Base-by-base conservation (phyloP, 345 rosid genomes). In the Gossypium raimondii region DNA sequence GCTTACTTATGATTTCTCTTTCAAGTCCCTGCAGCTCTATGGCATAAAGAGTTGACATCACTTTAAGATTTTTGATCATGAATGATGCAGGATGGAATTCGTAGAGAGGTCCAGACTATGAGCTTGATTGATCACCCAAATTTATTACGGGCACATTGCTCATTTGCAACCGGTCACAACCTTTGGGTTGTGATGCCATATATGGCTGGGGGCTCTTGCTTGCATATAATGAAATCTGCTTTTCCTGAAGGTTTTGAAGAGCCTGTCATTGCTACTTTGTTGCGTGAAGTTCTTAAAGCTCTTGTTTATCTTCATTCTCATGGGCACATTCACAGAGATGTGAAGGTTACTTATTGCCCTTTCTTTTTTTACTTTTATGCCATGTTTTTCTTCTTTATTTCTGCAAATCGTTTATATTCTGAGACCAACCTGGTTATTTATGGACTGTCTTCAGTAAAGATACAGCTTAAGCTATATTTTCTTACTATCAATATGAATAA, bases 151-250 rank as follows among this genome's bases (percentile, higher is more conserved):
- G 93, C 99, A 38, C 89, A 91, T 84, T 93, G 99, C 83, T 95
- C 99, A 72, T 95, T 95, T 78, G 89, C 94, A 41, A 16, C 93
- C 47, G 90, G 90, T 67, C 90, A 89, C 51, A 80, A 80, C 82
- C 98, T 95, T 75, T 95, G 99, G 99, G 94, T 91, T 81, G 99
- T 95, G 83, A 95, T 95, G 99, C 99, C 98, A 5, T 95, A 91
- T 88, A 95, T 95, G 99, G 91, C 91, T 68, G 97, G 97, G 63
- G 99, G 99, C 57, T 95, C 99, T 56, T 95, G 98, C 87, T 88
- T 95, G 78, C 99, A 93, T 82, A 89, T 93, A 72, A 95, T 95
- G 85, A 91, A 95, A 84, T 89, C 92, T 71, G 74, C 94, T 66
- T 85, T 73, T 84, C 87, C 83, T 44, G 99, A 91, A 74, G 99